Percentiles rank a stretch among this genome's conserved stretches.
Conservation (phyloP, 331 rosid species). For the Stylosanthes scabra region DNA sequence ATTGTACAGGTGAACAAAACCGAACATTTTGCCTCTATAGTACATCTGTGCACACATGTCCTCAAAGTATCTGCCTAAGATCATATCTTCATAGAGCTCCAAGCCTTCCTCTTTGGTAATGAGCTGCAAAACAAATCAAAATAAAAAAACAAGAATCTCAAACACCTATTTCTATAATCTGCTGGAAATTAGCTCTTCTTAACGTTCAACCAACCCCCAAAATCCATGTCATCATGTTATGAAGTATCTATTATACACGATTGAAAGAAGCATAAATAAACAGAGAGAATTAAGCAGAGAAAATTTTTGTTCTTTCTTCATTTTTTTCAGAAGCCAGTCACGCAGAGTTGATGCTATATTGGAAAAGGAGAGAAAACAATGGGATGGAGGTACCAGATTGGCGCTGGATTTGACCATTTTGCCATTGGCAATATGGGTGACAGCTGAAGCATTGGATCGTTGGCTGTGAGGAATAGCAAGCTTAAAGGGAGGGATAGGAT, state of each 20-base stretch:
- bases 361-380: not conserved
- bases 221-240: not conserved
- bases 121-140: slow-evolving; percentile 56
- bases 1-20: slow-evolving; percentile 92
- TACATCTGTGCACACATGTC: slow-evolving; percentile 99
- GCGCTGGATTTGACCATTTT: slow-evolving; percentile 57
- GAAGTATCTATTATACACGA: slow-evolving; percentile 4
- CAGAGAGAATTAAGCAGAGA: slow-evolving; percentile 4
- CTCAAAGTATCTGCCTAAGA: slow-evolving; percentile 86
- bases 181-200: slow-evolving; percentile 2
- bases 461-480: slow-evolving; percentile 35
- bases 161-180: slow-evolving; percentile 22
- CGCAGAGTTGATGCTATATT: slow-evolving; percentile 13
- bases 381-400: slow-evolving; percentile 63
- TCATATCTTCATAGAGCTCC: slow-evolving; percentile 87
- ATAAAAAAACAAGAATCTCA: slow-evolving; percentile 14
- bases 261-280: slow-evolving; percentile 9
- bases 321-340: slow-evolving; percentile 20
- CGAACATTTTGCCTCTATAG: slow-evolving; percentile 93
- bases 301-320: not conserved
- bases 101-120: slow-evolving; percentile 85
- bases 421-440: slow-evolving; percentile 64
- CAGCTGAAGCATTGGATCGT: slow-evolving; percentile 61
- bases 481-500: slow-evolving; percentile 43
- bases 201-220: not conserved